Conservation (phyloP, 2,329 filamentous ascomycete species). For the Mycosphaerella arachidis region DNA sequence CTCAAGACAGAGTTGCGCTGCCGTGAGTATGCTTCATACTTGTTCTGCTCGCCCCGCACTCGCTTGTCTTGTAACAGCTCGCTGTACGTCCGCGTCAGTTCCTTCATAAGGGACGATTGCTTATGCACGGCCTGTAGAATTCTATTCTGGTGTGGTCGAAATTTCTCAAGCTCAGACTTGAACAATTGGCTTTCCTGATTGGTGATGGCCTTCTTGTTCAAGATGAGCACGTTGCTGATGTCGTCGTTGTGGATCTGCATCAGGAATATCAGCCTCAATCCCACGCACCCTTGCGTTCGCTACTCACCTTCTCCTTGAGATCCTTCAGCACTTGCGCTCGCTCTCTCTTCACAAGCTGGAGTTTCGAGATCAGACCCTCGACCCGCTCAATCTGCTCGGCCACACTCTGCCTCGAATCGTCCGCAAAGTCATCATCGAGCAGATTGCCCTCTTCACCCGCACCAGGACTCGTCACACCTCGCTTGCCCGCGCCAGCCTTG, state of each 20-base stretch:
- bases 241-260: constrained; percentile 86
- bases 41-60: constrained; percentile 88
- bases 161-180: constrained; percentile 95
- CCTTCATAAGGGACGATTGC: constrained; percentile 89
- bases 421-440: constrained; percentile 87
- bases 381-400: constrained; percentile 84
- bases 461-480: constrained; percentile 53
- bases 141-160: constrained; percentile 84
- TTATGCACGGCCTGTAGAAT: constrained; percentile 93
- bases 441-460: constrained; percentile 64
- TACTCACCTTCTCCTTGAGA: constrained; percentile 85
- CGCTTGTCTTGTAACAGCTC: constrained; percentile 87
- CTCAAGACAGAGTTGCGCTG: constrained; percentile 76
- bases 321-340: constrained; percentile 90
- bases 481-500: constrained; percentile 66
- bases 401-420: constrained; percentile 73
- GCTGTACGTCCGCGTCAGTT: constrained; percentile 82
- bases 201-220: constrained; percentile 95
- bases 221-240: constrained; percentile 91
- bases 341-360: constrained; percentile 89
- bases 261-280: constrained; percentile 9
- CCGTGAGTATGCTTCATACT: constrained; percentile 82
- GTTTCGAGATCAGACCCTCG: constrained; percentile 83
- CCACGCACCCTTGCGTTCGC: no score
- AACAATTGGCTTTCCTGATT: constrained; percentile 91